Evolutionary conservation across 2,329 filamentous ascomycete genomes (phyloP).

Genomic region (Colletotrichum endophyticum): DNA sequence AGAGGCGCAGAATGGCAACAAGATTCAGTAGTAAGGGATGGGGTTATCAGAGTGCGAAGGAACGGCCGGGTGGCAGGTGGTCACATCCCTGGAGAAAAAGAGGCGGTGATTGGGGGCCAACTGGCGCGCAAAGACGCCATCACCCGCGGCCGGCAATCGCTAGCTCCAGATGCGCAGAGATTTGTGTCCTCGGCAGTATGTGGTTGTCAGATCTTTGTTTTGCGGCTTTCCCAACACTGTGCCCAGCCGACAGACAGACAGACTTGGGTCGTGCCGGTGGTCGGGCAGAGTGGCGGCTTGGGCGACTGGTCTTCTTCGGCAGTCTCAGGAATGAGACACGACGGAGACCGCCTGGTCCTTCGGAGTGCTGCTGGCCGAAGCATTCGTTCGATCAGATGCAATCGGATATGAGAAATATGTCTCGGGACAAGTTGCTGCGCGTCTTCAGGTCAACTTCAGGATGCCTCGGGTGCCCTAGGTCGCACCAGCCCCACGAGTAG

Average conservation of each 20-base stretch:
- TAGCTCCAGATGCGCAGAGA: not conserved
- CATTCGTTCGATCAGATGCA: not conserved
- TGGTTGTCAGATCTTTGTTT: not conserved
- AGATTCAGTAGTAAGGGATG: not conserved
- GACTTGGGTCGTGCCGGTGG: not conserved
- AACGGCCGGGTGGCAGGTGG: not conserved
- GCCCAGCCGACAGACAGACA: not conserved
- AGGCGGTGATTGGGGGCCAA: not conserved
- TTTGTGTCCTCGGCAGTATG: constrained; percentile 2
- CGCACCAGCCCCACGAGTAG: not conserved
- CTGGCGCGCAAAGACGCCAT: not conserved
- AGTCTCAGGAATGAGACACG: not conserved
- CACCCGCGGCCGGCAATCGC: constrained; percentile 4
- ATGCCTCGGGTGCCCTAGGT: not conserved
- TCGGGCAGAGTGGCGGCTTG: not conserved
- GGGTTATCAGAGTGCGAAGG: not conserved
- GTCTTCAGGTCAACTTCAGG: not conserved
- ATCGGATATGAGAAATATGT: not conserved
- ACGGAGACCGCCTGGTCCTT: not conserved
- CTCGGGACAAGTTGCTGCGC: not conserved
- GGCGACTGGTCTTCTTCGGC: not conserved
- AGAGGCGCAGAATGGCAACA: not conserved
- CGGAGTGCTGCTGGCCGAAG: not conserved
- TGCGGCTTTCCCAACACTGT: not conserved
- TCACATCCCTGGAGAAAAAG: not conserved